Conservation (phyloP, 148 eudicot genomes). For the Camellia japonica region DNA sequence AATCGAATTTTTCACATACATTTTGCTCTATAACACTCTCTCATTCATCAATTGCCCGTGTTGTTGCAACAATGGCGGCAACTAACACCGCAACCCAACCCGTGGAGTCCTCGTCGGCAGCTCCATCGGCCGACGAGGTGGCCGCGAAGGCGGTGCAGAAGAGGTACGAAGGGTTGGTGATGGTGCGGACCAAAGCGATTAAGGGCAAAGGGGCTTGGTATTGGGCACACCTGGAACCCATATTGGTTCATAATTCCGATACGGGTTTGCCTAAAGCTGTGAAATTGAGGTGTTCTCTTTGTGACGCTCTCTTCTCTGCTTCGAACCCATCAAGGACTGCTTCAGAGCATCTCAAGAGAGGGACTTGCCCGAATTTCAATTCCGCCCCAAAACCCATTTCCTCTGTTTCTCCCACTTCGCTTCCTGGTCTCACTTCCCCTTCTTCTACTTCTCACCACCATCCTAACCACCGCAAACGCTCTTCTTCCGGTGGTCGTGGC, state of each 20-base stretch:
- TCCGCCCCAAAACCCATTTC: conserved; percentile 41
- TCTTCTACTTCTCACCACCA: conserved; percentile 20
- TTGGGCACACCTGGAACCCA: conserved; percentile 87
- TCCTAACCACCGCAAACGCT: conserved; percentile 52
- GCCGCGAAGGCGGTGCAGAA: conserved; percentile 61
- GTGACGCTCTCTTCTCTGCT: conserved; percentile 76
- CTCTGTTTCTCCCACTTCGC: conserved; percentile 27
- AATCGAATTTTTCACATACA: background rate
- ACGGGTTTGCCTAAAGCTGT: conserved; percentile 72
- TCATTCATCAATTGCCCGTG: background rate
- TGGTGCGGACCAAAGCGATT: conserved; percentile 81
- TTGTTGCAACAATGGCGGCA: conserved; percentile 12
- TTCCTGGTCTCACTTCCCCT: conserved; percentile 13
- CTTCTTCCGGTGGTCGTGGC: conserved; percentile 39
- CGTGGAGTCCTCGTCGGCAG: conserved; percentile 14
- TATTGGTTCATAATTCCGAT: conserved; percentile 56
- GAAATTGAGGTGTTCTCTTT: conserved; percentile 72
- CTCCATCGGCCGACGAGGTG: conserved; percentile 51
- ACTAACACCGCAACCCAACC: conserved; percentile 20
- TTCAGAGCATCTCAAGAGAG: conserved; percentile 85
- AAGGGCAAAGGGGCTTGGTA: conserved; percentile 99
- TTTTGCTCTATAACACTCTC: background rate
- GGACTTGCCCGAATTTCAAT: conserved; percentile 83
- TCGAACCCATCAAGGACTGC: conserved; percentile 95
- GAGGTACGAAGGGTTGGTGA: conserved; percentile 68